Conservation (phyloP, 257 asterid species). For the Penstemon barbatus region DNA sequence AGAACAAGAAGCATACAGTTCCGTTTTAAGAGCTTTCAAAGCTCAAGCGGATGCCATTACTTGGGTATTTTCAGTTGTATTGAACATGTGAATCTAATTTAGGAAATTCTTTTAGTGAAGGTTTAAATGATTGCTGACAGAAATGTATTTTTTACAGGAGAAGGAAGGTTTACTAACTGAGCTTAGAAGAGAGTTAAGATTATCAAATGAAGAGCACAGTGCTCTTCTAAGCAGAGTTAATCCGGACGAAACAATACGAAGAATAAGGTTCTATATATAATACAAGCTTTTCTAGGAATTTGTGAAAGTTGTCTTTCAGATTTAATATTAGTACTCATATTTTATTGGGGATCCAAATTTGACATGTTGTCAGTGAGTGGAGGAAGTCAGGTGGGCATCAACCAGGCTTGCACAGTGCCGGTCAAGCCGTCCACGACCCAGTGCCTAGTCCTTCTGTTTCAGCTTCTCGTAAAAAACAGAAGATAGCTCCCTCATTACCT, state of each 20-base stretch:
- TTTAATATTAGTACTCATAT: not conserved
- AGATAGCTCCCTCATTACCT: constrained; percentile 50
- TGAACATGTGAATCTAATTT: constrained; percentile 27
- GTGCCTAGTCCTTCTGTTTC: constrained; percentile 66
- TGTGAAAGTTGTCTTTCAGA: no score
- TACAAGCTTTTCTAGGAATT: constrained; percentile 16
- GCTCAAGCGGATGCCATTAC: constrained; percentile 93
- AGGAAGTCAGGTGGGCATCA: constrained; percentile 52
- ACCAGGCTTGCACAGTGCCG: constrained; percentile 50
- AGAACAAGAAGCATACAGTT: constrained; percentile 90
- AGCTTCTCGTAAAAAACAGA: constrained; percentile 73
- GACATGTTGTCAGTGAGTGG: constrained; percentile 56
- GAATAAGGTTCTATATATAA: constrained; percentile 61
- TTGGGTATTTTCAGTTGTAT: constrained; percentile 58
- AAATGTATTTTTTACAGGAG: constrained; percentile 58
- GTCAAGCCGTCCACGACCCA: constrained; percentile 57
- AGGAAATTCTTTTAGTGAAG: constrained; percentile 33
- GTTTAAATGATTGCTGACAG: constrained; percentile 40
- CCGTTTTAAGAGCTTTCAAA: constrained; percentile 81
- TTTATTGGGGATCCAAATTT: not conserved
- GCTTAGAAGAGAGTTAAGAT: constrained; percentile 82
- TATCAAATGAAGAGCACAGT: constrained; percentile 90
- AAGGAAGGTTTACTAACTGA: constrained; percentile 91
- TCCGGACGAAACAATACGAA: constrained; percentile 71
- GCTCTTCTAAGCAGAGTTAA: constrained; percentile 78